Conservation (phyloP, 2,329 filamentous ascomycete species). For the Byssoonygena ceratinophila region DNA sequence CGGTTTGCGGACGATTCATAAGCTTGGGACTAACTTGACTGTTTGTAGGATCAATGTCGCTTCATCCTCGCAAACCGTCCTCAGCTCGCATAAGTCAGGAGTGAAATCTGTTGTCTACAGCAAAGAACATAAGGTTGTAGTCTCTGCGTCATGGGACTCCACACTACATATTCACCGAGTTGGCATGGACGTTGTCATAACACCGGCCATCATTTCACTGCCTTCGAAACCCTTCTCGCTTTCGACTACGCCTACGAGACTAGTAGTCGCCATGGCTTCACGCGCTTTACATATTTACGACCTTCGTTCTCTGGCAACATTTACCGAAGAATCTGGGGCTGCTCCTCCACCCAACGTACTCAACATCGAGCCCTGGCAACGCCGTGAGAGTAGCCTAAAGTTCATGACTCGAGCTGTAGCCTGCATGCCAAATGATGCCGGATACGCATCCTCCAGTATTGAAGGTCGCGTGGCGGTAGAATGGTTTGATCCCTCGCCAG, state of each 20-base stretch:
- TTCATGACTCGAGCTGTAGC: slow-evolving; percentile 89
- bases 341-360: slow-evolving; percentile 33
- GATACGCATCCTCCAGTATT: slow-evolving; percentile 85
- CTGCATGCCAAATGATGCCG: slow-evolving; percentile 93
- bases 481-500: slow-evolving; percentile 84
- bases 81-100: slow-evolving; percentile 68
- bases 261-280: slow-evolving; percentile 91
- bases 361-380: slow-evolving; percentile 72
- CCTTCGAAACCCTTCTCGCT: slow-evolving; percentile 85
- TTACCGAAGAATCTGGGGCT: slow-evolving; percentile 41
- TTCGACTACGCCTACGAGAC: slow-evolving; percentile 64
- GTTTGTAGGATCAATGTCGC: slow-evolving; percentile 54
- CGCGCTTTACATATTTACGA: slow-evolving; percentile 94
- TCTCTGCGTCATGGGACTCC: slow-evolving; percentile 88
- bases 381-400: slow-evolving; percentile 84
- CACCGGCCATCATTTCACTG: slow-evolving; percentile 56
- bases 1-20: not conserved
- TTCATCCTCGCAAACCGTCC: slow-evolving; percentile 58
- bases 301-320: slow-evolving; percentile 53
- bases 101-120: slow-evolving; percentile 80
- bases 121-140: slow-evolving; percentile 60
- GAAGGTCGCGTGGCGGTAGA: slow-evolving; percentile 94
- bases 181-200: slow-evolving; percentile 33
- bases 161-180: slow-evolving; percentile 77
- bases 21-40: not conserved